Conservation (phyloP, 2,329 filamentous ascomycete species). For the Grosmannia serpens region DNA sequence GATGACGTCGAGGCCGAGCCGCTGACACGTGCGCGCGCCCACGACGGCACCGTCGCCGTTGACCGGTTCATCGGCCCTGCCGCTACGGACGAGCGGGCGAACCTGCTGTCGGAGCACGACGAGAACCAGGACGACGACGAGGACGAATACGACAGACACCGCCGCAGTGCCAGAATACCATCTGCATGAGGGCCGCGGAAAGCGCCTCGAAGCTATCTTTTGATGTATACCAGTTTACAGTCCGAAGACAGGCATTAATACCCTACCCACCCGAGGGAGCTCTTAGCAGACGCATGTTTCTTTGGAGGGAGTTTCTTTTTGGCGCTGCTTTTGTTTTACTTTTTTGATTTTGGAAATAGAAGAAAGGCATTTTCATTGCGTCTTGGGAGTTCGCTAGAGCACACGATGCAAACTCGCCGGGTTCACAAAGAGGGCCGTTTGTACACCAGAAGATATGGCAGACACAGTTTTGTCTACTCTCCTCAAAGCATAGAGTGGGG, state of each 20-base stretch:
- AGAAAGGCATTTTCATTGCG: background rate
- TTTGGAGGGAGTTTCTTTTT: background rate
- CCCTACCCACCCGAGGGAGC: no score
- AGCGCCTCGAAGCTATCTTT: no score
- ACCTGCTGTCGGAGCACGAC: background rate
- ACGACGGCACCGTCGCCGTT: no score
- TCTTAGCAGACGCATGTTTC: background rate
- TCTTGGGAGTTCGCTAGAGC: background rate
- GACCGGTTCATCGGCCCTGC: no score
- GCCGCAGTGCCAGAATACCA: background rate
- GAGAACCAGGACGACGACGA: background rate
- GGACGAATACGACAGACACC: background rate
- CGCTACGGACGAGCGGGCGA: background rate
- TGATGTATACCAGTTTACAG: background rate
- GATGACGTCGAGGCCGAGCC: background rate
- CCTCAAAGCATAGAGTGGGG: no score
- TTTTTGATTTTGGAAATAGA: background rate
- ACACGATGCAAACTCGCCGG: background rate
- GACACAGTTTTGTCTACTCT: no score
- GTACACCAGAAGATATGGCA: no score
- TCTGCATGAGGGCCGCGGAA: background rate
- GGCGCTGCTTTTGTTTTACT: background rate
- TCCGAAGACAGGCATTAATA: background rate
- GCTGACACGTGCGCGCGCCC: background rate
- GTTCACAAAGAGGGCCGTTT: no score